Percentiles rank a stretch among this genome's conserved stretches.
Conservation (phyloP, 2,329 filamentous ascomycete species). For the Colletotrichum spaethianum region DNA sequence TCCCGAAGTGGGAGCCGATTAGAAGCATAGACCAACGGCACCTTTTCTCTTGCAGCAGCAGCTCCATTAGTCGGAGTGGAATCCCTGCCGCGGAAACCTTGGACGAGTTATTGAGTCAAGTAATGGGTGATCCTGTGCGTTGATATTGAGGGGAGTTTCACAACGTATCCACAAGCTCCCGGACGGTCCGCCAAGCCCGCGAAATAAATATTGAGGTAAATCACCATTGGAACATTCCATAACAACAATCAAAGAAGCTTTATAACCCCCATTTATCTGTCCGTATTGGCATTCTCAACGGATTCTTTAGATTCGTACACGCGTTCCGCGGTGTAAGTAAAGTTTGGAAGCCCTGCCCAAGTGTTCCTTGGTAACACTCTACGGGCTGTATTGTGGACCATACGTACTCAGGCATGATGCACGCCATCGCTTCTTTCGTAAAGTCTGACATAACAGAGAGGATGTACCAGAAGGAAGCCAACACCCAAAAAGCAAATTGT, state of each 20-base stretch:
- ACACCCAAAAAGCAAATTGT: background rate
- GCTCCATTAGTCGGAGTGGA: too few species aligned
- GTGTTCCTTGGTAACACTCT: background rate
- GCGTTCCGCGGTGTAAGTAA: background rate
- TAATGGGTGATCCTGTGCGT: constrained; percentile 9
- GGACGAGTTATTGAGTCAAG: background rate
- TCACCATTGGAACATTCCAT: background rate
- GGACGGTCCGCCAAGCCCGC: constrained; percentile 6
- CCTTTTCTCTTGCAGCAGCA: too few species aligned
- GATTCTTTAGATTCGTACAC: background rate
- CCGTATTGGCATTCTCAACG: background rate
- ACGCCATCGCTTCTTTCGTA: background rate
- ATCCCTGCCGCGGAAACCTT: background rate
- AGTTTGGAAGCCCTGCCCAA: background rate
- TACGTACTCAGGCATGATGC: background rate
- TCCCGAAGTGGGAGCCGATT: background rate
- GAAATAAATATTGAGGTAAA: background rate
- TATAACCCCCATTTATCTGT: background rate
- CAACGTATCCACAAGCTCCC: constrained; percentile 6
- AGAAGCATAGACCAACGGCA: too few species aligned
- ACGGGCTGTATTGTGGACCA: background rate
- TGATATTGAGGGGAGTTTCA: constrained; percentile 31
- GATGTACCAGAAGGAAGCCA: background rate
- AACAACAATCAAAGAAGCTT: constrained; percentile 17
- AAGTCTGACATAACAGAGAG: too few species aligned